phyloP scores from a whole-genome alignment of 2,329 filamentous ascomycete species.

The Pseudocercospora crystallina region DNA sequence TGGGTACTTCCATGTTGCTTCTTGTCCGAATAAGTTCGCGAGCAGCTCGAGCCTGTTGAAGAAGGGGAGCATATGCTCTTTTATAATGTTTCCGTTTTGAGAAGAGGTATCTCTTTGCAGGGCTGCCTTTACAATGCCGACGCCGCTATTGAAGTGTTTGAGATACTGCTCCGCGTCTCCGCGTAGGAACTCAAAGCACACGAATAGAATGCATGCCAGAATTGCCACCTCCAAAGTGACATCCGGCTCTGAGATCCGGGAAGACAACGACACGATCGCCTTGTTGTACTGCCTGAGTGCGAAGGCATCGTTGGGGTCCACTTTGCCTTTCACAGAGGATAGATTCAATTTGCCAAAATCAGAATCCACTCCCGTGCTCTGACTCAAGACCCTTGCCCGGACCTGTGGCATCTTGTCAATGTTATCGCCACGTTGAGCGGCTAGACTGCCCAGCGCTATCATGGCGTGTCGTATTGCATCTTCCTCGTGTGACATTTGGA shows the following conservation, averaged over 20 bases:
- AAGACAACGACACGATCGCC: neutral
- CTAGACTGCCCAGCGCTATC: neutral
- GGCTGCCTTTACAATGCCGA: neutral
- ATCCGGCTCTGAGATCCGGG: neutral
- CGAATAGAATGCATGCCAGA: neutral
- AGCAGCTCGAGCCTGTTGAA: constrained; percentile 2
- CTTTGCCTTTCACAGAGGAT: neutral
- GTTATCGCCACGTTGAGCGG: neutral
- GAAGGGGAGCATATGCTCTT: neutral
- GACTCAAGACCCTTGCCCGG: neutral
- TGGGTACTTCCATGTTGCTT: neutral
- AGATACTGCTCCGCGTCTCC: neutral
- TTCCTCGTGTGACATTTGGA: neutral
- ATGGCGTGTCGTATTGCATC: neutral
- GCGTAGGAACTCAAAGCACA: constrained; percentile 3
- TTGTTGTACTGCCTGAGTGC: neutral
- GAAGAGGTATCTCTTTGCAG: neutral
- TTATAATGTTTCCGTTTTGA: neutral
- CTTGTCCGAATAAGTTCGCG: neutral
- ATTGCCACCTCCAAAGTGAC: neutral
- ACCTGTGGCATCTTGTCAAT: neutral
- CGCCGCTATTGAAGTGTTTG: neutral
- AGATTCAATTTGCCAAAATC: neutral
- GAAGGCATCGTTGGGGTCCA: neutral
- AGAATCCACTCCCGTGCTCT: neutral